These are phyloP conservation scores for Leersia perrieri DNA, from an alignment of 176 grass and related monocot species.

Conservation along the genomic window DNA sequence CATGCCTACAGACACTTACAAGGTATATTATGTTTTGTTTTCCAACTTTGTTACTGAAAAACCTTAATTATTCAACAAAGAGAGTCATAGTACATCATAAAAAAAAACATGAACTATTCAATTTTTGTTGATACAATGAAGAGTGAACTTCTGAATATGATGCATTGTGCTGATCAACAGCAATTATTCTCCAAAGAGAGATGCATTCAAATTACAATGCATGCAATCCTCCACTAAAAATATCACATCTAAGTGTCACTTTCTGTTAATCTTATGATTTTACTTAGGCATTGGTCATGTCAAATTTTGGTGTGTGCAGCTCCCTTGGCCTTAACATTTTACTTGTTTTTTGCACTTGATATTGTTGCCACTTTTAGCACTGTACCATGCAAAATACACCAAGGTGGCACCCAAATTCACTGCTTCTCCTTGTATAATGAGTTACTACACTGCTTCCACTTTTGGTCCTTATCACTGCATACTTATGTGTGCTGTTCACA, in stretches of 20 bases:
- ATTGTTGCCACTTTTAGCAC: too few species aligned
- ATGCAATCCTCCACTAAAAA: too few species aligned
- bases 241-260: too few species aligned
- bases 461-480: neutral
- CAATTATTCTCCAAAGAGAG: slow-evolving; percentile 29
- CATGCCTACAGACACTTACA: slow-evolving; percentile 63
- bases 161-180: slow-evolving; percentile 41
- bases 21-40: slow-evolving; percentile 24
- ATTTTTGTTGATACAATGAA: slow-evolving; percentile 9
- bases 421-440: neutral
- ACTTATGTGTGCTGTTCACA: neutral
- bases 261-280: too few species aligned
- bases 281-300: neutral
- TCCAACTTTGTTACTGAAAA: neutral
- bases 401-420: neutral
- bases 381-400: neutral
- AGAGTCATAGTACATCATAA: too few species aligned
- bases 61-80: too few species aligned
- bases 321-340: neutral
- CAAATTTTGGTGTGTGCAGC: neutral
- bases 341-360: neutral
- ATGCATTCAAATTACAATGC: neutral
- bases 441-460: too few species aligned
- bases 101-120: neutral
- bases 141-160: slow-evolving; percentile 37